Percentiles rank a stretch among this genome's conserved stretches.
phyloP scores from a whole-genome alignment of 306 rosid species.

The Casuarina glauca region DNA sequence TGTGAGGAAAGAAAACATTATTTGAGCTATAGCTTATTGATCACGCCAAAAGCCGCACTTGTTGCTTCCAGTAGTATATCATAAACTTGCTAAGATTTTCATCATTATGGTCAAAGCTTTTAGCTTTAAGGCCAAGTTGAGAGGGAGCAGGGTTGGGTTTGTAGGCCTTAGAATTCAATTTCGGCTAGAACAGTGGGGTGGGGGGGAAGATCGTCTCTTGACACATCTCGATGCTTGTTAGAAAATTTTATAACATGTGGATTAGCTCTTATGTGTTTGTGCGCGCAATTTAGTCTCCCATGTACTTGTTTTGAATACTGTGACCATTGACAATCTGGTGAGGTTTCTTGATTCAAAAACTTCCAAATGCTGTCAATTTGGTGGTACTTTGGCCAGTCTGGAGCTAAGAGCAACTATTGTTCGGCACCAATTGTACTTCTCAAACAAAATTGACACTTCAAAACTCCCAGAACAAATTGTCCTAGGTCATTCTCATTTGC shows the following conservation, averaged over 20 bases:
- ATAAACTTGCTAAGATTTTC: not conserved
- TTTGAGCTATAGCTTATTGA: not conserved
- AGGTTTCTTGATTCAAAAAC: not conserved
- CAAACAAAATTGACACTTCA: not conserved
- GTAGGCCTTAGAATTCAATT: not conserved
- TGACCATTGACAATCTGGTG: not conserved
- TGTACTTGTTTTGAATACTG: not conserved
- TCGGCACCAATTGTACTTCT: not conserved
- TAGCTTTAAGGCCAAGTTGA: not conserved
- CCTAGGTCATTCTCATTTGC: not conserved
- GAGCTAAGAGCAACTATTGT: not conserved
- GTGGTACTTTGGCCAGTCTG: not conserved
- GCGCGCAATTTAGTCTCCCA: not conserved
- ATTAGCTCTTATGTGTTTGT: not conserved
- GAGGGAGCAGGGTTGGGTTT: not conserved
- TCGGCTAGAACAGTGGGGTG: not conserved
- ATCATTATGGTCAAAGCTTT: not conserved
- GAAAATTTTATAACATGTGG: not conserved
- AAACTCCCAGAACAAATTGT: not conserved
- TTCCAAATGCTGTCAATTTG: not conserved
- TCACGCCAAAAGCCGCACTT: not conserved
- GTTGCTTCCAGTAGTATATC: not conserved
- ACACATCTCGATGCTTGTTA: not conserved
- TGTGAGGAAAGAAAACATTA: not conserved
- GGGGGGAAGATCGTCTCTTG: not conserved